Evolutionary conservation across 2,329 filamentous ascomycete genomes (phyloP).

Genomic region (Penicillium sp.): DNA sequence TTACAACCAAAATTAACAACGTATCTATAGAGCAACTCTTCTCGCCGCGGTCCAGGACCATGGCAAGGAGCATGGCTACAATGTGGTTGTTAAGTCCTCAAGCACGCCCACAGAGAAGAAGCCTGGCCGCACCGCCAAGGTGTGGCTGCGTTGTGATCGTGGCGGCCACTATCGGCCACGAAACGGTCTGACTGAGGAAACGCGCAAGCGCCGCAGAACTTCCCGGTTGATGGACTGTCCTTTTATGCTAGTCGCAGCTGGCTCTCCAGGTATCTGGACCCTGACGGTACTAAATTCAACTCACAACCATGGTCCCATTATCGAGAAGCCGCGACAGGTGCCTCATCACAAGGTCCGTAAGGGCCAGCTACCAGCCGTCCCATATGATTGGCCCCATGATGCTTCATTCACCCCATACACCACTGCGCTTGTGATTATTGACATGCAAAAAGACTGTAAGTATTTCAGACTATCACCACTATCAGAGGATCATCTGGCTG

Average conservation of each 20-base stretch:
- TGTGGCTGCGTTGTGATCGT: constrained; percentile 47
- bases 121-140: constrained; percentile 44
- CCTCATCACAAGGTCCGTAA: constrained; percentile 45
- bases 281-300: constrained; percentile 43
- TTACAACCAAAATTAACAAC: constrained; percentile 6
- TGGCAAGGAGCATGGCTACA: constrained; percentile 45
- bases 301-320: constrained; percentile 44
- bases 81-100: constrained; percentile 48
- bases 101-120: constrained; percentile 47
- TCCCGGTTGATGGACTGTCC: constrained; percentile 47
- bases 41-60: constrained; percentile 43
- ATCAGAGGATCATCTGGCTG: neutral
- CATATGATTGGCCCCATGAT: constrained; percentile 50
- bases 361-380: constrained; percentile 42
- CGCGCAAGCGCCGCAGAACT: constrained; percentile 43
- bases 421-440: constrained; percentile 47
- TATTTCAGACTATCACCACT: neutral
- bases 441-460: constrained; percentile 51
- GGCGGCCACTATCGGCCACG: constrained; percentile 46
- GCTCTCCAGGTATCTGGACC: constrained; percentile 45
- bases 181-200: constrained; percentile 47
- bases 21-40: constrained; percentile 32
- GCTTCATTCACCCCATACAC: constrained; percentile 45
- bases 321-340: constrained; percentile 42
- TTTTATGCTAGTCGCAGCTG: constrained; percentile 45